Evolutionary conservation across 345 rosid genomes (phyloP).

Genomic region (Acer campestre): DNA sequence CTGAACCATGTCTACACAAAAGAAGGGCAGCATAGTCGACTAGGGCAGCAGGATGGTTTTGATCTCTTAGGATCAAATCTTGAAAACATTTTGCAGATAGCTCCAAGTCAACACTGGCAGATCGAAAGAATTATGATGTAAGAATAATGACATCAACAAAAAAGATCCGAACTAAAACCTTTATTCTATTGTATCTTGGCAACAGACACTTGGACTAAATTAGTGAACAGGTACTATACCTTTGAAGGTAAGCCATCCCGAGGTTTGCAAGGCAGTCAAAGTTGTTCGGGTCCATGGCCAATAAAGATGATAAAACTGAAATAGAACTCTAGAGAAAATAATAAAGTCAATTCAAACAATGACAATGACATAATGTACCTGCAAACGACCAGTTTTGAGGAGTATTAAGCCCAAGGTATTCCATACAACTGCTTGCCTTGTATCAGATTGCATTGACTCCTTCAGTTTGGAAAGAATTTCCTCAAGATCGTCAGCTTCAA

Average conservation of each 20-base stretch:
- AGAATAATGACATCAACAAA: not conserved
- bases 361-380: constrained; percentile 49
- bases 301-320: constrained; percentile 68
- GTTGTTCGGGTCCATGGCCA: constrained; percentile 68
- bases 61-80: constrained; percentile 84
- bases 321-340: constrained; percentile 64
- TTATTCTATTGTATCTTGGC: not conserved
- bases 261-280: constrained; percentile 91
- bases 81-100: constrained; percentile 83
- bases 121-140: constrained; percentile 5
- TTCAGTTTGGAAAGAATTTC: constrained; percentile 71
- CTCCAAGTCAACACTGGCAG: constrained; percentile 79
- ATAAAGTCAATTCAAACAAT: constrained; percentile 20
- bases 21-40: constrained; percentile 83
- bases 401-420: constrained; percentile 84
- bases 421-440: constrained; percentile 85
- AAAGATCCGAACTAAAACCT: not conserved
- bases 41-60: constrained; percentile 89
- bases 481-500: constrained; percentile 74
- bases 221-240: constrained; percentile 36
- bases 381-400: constrained; percentile 80
- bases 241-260: constrained; percentile 88
- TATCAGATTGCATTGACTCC: constrained; percentile 71
- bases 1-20: constrained; percentile 77
- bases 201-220: not conserved